phyloP scores from a whole-genome alignment of 352 stramenopile genomes.

The Thraustochytrium striatum region DNA sequence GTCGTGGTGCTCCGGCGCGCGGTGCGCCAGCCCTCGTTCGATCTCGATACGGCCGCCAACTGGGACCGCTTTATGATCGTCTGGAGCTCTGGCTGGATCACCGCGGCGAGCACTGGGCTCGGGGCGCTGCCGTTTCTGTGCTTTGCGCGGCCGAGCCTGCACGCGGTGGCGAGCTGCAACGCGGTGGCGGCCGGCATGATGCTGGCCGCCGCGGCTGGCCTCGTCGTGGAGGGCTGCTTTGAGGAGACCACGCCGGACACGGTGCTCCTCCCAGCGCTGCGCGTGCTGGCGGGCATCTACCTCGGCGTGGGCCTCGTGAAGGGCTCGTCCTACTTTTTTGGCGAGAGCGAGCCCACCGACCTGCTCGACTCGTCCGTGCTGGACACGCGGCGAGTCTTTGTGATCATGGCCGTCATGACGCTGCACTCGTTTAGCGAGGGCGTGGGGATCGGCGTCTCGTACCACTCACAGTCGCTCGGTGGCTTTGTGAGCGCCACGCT shows the following conservation, averaged over 20 bases:
- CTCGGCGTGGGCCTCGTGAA: conserved; percentile 94
- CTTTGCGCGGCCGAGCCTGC: conserved; percentile 73
- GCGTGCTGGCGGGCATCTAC: conserved; percentile 77
- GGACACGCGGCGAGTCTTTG: conserved; percentile 80
- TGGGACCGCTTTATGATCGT: conserved; percentile 62
- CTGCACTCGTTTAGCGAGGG: conserved; percentile 96
- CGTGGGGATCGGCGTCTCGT: conserved; percentile 92
- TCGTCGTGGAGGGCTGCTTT: conserved; percentile 87
- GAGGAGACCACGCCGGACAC: conserved; percentile 69
- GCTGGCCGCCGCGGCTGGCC: conserved; percentile 86
- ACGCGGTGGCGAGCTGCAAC: conserved; percentile 58
- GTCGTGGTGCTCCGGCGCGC: neutral
- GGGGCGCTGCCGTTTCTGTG: conserved; percentile 91
- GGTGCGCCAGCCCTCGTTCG: neutral
- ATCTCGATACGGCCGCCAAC: neutral
- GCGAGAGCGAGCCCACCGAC: conserved; percentile 89
- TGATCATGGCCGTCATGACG: conserved; percentile 98
- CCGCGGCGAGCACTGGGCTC: conserved; percentile 86
- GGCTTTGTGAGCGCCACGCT: conserved; percentile 95
- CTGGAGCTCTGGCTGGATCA: conserved; percentile 97
- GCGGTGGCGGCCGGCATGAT: conserved; percentile 95
- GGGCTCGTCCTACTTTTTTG: conserved; percentile 85
- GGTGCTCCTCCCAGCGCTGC: conserved; percentile 65
- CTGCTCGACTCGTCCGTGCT: conserved; percentile 65
- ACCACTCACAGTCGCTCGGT: conserved; percentile 76